Evolutionary conservation across 2,329 filamentous ascomycete species (phyloP), one percentile per base, ranked within the genome.

Genomic region (Ophiosphaerella herpotricha): DNA sequence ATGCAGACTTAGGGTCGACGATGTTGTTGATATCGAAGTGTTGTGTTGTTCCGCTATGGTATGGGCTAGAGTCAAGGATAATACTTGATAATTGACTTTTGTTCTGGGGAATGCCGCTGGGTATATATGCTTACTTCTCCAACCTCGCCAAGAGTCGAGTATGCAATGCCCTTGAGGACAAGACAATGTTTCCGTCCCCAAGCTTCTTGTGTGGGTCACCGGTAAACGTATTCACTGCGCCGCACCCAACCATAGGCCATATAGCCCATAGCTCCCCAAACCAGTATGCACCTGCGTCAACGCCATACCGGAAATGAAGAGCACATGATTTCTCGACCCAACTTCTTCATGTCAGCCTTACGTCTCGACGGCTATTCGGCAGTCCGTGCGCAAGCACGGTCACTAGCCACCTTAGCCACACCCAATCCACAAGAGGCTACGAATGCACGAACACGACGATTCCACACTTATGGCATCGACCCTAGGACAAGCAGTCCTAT

Each of bases 361-460:
- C 57, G 54, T 53, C 55, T 50, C 53, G 56, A 44, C 49, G 52
- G 51, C 38, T 46, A 52, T 49, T 7, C 59, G 59, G 49, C 39
- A 54, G 58, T 39, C 56, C 56, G 63, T 66, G 63, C 61, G 60
- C 52, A 40, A 58, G 57, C 54, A 50, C 57, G 60, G 58, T 60
- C 57, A 61, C 56, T 50, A 62, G 59, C 60, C 59, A 63, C 60
- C 52, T 16, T 46, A 56, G 61, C 61, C 61, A 64, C 61, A 63
- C 45, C 61, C 59, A 65, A 64, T 65, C 61, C 52, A 32, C 29
- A 43, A 18, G 37, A 57, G 48, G 56, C 54, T 47, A 43, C 55
- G 51, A 52, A 37, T 40, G 44, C 46, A 46, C 39, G n/a, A 40
- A 37, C 44, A 41, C 37, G 16, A 39, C 18, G 12, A 13, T 35